phyloP scores from a whole-genome alignment of 805 yeast species.

The Alloascoidea hylecoeti region DNA sequence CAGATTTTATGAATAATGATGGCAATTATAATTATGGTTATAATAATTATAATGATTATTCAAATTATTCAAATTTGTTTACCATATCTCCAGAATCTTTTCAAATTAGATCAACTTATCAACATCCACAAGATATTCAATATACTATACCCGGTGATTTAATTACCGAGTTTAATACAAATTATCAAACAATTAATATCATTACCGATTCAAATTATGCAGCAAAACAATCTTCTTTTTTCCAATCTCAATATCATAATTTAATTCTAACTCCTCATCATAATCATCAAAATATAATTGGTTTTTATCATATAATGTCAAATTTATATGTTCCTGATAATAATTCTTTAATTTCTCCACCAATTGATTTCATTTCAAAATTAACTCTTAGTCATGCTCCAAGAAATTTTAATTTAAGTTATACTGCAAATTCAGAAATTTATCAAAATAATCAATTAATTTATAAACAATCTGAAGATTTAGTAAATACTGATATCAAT shows the following conservation, averaged over 20 bases:
- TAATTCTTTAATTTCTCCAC: neutral
- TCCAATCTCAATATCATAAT: neutral
- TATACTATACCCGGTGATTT: neutral
- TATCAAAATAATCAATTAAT: neutral
- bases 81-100: too few species aligned
- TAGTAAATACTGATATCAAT: neutral
- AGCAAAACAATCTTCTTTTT: neutral
- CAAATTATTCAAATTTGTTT: neutral
- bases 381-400: too few species aligned
- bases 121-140: too few species aligned
- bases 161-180: neutral
- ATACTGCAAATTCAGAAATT: neutral
- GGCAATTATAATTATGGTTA: neutral
- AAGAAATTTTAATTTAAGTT: neutral
- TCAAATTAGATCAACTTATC: too few species aligned
- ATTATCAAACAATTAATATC: neutral
- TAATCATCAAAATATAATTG: neutral
- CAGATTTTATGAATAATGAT: neutral
- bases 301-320: neutral
- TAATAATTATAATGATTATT: neutral
- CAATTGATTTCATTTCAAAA: too few species aligned
- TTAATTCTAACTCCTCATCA: neutral
- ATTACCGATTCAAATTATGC: neutral
- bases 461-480: neutral
- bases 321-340: neutral